Base-by-base conservation (phyloP, 2,329 filamentous ascomycete genomes). In the Botrytis paeoniae region DNA sequence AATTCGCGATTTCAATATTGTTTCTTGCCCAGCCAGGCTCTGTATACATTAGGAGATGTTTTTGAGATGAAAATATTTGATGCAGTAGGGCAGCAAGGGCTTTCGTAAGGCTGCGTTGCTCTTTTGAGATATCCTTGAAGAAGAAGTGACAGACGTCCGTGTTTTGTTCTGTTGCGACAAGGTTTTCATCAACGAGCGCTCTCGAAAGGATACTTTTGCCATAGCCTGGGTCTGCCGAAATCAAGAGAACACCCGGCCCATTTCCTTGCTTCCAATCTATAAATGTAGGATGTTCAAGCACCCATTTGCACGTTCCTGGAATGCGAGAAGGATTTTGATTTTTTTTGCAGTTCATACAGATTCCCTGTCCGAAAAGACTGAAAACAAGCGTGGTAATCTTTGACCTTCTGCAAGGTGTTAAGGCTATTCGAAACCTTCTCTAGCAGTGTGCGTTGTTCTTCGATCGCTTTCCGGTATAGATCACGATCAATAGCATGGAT, bases 81-180 rank as follows among this genome's bases (percentile, higher is more conserved):
- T 70, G 59, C 1, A 70, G 41, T 8, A 70, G 1, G 29, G 69
- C 69, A 25, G 39, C 22, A 41, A 70, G 39, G 29, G 69, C 57
- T 60, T 61, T 70, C 12, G 10, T 41, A 22, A 22, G 29, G 3
- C 57, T 61, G 16, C 43, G 18, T 14, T 37, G 39, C 25, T 62
- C 37, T 14, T 35, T 25, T 7, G 45, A 39, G n/a, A 37, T 59
- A 43, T 62, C 57, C 12, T 70, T 70, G 41, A 62, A 62, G 3
- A 70, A 70, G 57, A 62, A 62, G 39, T 70, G 51, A 14, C 69
- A 63, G n/a, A 62, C n/a, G 9, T 22, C 35, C 35, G 45, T 39
- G 2, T 25, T 7, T 4, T 57, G 22, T 1, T 32, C 54, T 25
- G 41, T 12, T 9, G 22, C 18, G 20, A 45, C n/a, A 29, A 70